Conservation (phyloP, 2,329 filamentous ascomycete genomes). For the Diaporthe helianthi region DNA sequence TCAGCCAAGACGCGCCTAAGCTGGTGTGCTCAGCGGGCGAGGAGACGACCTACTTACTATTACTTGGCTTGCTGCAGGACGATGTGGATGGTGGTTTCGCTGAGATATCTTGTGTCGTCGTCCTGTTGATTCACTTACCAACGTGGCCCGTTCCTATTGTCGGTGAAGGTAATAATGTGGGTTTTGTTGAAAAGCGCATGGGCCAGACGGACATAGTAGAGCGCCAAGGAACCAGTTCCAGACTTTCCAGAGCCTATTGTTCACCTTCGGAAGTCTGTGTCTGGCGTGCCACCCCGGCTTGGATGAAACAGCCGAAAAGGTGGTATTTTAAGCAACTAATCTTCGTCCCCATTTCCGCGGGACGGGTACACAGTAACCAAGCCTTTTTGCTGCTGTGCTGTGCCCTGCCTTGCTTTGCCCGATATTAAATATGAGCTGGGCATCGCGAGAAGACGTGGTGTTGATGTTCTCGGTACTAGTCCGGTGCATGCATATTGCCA, state of each 20-base stretch:
- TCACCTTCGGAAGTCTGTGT: conserved; percentile 9
- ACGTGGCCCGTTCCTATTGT: neutral
- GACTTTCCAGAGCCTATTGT: conserved; percentile 16
- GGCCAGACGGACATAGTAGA: neutral
- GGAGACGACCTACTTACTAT: neutral
- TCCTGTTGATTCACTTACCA: neutral
- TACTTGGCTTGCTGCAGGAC: neutral
- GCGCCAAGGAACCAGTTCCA: conserved; percentile 24
- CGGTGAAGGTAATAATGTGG: neutral
- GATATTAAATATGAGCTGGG: conserved; percentile 5
- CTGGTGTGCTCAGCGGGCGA: neutral
- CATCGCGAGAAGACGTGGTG: neutral
- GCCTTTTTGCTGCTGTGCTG: conserved; percentile 1
- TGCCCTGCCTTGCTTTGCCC: neutral
- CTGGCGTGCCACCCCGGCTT: conserved; percentile 24
- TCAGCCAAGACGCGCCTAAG: conserved; percentile 16
- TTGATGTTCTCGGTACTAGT: neutral
- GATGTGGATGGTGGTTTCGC: neutral
- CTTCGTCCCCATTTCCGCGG: conserved; percentile 1
- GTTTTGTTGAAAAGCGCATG: neutral
- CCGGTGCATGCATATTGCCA: neutral
- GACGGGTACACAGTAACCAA: neutral
- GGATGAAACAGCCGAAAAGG: conserved; percentile 28
- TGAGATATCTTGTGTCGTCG: neutral
- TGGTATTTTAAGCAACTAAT: conserved; percentile 28